A percentile compares a stretch with the other conserved stretches of the same genome.
Conservation (phyloP, 345 rosid species). For the Eucalyptus sp. region DNA sequence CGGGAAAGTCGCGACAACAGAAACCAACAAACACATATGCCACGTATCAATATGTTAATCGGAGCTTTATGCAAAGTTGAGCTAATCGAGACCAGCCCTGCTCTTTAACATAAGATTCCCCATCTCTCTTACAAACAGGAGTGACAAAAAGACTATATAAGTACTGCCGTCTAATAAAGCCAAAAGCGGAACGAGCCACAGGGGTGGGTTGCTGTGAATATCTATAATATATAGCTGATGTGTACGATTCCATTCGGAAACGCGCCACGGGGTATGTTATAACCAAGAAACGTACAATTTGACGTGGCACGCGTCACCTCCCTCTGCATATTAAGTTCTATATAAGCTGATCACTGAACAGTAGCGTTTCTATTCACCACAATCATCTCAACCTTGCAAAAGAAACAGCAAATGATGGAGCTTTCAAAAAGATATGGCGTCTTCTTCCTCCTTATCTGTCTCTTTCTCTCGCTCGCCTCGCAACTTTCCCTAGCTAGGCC, state of each 20-base stretch:
- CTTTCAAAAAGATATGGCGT: not conserved
- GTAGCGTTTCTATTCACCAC: not conserved
- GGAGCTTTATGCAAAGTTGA: not conserved
- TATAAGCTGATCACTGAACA: not conserved
- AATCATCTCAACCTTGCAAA: not conserved
- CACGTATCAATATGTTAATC: no score
- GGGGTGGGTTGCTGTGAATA: not conserved
- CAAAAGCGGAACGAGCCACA: not conserved
- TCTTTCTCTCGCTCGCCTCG: constrained; percentile 37
- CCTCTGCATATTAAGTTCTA: not conserved
- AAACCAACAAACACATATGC: no score
- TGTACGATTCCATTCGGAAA: not conserved
- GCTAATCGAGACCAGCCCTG: not conserved
- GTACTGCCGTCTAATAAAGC: not conserved
- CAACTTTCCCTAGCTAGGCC: constrained; percentile 10
- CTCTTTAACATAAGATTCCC: not conserved
- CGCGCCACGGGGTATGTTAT: no score
- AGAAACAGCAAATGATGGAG: not conserved
- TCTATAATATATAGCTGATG: not conserved
- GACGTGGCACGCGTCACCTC: not conserved
- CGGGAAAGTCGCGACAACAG: no score
- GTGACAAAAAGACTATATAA: not conserved
- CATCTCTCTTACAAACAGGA: not conserved
- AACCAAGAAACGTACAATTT: not conserved
- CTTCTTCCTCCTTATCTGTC: not conserved